Percentiles rank a stretch among this genome's conserved stretches.
Conservation (phyloP, 257 asterid genomes). For the Coffea eugenioides region DNA sequence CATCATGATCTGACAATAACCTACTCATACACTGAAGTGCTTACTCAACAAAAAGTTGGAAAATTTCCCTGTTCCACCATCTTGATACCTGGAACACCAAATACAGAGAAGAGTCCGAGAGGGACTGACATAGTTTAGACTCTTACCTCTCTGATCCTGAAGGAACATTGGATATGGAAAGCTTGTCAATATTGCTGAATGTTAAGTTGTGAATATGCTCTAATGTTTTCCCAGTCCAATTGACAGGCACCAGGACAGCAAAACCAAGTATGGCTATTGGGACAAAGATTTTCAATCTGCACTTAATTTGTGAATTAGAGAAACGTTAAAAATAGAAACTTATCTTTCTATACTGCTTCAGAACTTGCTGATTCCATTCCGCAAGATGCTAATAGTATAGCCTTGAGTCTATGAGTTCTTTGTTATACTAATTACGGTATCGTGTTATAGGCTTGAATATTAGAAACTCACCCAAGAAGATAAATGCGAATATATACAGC, state of each 20-base stretch:
- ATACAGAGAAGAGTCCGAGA: conserved; percentile 6
- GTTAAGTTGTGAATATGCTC: conserved; percentile 53
- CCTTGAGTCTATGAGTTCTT: too few relatives aligned
- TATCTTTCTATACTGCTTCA: not conserved
- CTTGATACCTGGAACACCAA: not conserved
- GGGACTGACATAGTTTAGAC: conserved; percentile 12
- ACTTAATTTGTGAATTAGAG: conserved; percentile 3
- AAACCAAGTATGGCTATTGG: conserved; percentile 73
- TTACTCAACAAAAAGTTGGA: not conserved
- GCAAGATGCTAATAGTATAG: not conserved
- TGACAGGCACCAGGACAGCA: conserved; percentile 75
- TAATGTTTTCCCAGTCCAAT: conserved; percentile 70
- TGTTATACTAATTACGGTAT: not conserved
- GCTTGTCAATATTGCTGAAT: conserved; percentile 76
- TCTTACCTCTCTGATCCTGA: conserved; percentile 71
- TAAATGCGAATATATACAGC: conserved; percentile 76
- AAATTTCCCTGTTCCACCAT: not conserved
- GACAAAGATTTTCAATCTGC: conserved; percentile 83
- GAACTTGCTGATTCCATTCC: conserved; percentile 1
- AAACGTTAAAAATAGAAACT: not conserved
- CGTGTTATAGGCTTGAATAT: not conserved
- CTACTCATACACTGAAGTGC: not conserved
- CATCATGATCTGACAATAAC: not conserved
- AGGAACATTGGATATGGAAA: conserved; percentile 80
- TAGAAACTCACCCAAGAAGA: conserved; percentile 71